Base-by-base conservation (phyloP, 2,329 filamentous ascomycete species). In the Aspergillus pseudoglaucus region DNA sequence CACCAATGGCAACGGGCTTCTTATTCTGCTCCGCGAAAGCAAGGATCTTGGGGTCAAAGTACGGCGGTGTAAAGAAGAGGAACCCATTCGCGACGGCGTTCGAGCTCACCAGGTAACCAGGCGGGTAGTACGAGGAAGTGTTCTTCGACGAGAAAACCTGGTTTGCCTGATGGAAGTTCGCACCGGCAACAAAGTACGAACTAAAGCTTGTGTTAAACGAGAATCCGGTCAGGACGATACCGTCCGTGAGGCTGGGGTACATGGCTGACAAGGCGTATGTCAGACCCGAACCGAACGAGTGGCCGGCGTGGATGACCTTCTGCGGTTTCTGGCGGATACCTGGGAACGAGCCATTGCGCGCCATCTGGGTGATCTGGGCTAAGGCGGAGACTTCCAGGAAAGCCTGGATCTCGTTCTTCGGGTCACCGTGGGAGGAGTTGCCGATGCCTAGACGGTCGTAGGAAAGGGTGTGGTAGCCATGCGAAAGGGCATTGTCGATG, bases 401-500 rank as follows among this genome's bases (percentile, higher is more conserved):
- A 2, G 60, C 55, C 52, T 74, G 70, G 12, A 73, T 64, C 8
- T 67, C 61, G 17, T 60, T 59, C 51, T 71, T 71, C 5, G 69
- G 64, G 42, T 74, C 62, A 9, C 67, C 63, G 33, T 65, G 61
- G 14, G 61, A 59, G 2, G 66, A 71, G 23, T 61, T 58, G 22
- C 65, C 67, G 4, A 62, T 57, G n/a, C 68, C 68, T 10, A 71
- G 56, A 22, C 68, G 65, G 51, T 71, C 68, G 48, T 69, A 72
- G 6, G 66, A 65, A 12, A 72, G 60, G 15, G 68, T 71, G 22
- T 65, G 59, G 52, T 71, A 72, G 33, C 68, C 69, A 27, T 60
- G 61, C 17, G 51, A 55, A 33, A 69, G 56, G 9, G 62, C 55
- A 6, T 65, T 59, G 32, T 70, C 59, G 45, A 72, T 64, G 47